Conservation (phyloP, 179 eudicot genomes). For the Spinacia oleracea region DNA sequence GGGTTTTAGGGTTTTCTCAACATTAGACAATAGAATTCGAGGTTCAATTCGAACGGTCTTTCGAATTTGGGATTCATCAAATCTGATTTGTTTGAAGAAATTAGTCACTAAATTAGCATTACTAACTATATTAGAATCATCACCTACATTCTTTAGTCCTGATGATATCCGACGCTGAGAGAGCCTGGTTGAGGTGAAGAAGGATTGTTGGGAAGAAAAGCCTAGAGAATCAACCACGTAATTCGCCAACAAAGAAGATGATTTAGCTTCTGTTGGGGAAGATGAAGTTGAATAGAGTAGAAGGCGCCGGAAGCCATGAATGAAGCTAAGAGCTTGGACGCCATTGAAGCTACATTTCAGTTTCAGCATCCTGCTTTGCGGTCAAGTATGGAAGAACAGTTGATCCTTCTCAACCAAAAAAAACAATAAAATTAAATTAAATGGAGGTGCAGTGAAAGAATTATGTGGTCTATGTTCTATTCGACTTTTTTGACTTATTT, state of each 20-base stretch:
- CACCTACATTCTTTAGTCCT: conserved; percentile 3
- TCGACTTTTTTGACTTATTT: too few relatives aligned
- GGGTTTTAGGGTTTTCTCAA: conserved; percentile 33
- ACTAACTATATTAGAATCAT: neutral
- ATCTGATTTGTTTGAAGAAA: conserved; percentile 19
- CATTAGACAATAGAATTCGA: neutral
- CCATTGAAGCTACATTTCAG: neutral
- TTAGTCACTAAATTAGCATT: conserved; percentile 16
- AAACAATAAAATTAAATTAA: too few relatives aligned
- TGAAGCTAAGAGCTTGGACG: conserved; percentile 6
- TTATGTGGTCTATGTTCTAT: too few relatives aligned
- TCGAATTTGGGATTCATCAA: conserved; percentile 19
- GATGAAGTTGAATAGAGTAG: neutral
- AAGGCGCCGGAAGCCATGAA: neutral
- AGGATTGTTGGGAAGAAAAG: conserved; percentile 28
- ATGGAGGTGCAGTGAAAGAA: too few relatives aligned
- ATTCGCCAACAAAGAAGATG: conserved; percentile 5
- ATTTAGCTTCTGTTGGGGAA: neutral
- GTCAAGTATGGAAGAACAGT: too few relatives aligned
- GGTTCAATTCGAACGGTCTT: neutral
- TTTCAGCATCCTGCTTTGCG: neutral
- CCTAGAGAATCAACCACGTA: conserved; percentile 28
- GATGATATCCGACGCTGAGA: neutral
- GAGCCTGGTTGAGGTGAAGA: conserved; percentile 11
- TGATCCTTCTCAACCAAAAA: too few relatives aligned